phyloP scores from a whole-genome alignment of 345 rosid species.

The Pugionium cornutum region DNA sequence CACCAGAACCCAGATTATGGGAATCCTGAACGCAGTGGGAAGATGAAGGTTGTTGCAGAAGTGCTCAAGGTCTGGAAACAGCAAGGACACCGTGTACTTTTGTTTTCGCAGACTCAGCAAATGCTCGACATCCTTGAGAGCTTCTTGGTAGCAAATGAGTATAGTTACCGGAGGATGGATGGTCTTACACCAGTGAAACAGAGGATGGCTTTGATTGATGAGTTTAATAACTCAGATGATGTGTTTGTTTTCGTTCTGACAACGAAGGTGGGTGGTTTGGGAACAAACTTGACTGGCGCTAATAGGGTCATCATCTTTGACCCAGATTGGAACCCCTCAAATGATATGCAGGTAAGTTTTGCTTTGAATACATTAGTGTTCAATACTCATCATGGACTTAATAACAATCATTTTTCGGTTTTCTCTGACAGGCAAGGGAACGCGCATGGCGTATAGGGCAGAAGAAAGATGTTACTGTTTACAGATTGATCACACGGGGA shows the following conservation, averaged over 20 bases:
- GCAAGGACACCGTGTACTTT: constrained; percentile 90
- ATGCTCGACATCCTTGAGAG: constrained; percentile 95
- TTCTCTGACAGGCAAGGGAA: constrained; percentile 80
- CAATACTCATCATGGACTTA: background rate
- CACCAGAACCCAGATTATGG: constrained; percentile 80
- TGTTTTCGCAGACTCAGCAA: constrained; percentile 93
- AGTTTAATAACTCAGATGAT: constrained; percentile 71
- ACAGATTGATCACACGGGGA: constrained; percentile 89
- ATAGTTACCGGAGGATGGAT: constrained; percentile 92
- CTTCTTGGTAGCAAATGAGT: constrained; percentile 63
- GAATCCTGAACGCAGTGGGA: constrained; percentile 88
- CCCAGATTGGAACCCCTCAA: constrained; percentile 99
- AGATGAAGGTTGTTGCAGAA: constrained; percentile 85
- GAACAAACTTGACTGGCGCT: constrained; percentile 94
- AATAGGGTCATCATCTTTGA: constrained; percentile 95
- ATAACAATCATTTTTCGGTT: background rate
- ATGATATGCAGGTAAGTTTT: constrained; percentile 81
- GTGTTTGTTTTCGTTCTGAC: constrained; percentile 83
- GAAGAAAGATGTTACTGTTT: constrained; percentile 83
- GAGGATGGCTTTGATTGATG: constrained; percentile 97
- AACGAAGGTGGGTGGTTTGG: constrained; percentile 96
- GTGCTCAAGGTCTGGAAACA: constrained; percentile 87
- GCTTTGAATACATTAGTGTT: background rate
- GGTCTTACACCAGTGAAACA: constrained; percentile 84
- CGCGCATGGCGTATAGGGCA: constrained; percentile 99